Evolutionary conservation across 2,329 filamentous ascomycete genomes (phyloP).

Genomic region (Ophiostoma himal-ulmi): DNA sequence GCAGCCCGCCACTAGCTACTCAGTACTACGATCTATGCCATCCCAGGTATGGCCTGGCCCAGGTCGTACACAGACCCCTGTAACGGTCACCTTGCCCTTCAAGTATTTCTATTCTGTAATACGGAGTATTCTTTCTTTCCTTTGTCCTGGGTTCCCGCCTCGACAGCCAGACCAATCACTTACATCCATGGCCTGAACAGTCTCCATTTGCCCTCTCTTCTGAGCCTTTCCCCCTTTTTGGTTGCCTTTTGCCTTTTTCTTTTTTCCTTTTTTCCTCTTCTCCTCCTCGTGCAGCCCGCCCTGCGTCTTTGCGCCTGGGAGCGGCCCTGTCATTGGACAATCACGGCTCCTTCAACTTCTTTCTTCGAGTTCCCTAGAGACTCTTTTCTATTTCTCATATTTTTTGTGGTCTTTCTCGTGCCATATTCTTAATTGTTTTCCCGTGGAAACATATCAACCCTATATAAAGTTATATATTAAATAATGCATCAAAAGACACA

Average conservation of each 20-base stretch:
- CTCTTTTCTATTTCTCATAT: background rate
- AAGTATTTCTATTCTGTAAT: background rate
- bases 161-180: background rate
- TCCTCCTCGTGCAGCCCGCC: conserved; percentile 10
- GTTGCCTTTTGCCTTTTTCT: background rate
- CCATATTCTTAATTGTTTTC: background rate
- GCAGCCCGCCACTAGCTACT: background rate
- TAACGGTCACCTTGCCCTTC: conserved; percentile 1
- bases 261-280: background rate
- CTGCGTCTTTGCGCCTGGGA: conserved; percentile 14
- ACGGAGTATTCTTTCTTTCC: background rate
- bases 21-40: background rate
- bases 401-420: background rate
- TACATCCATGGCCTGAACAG: background rate
- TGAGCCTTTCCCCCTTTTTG: background rate
- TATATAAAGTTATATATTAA: background rate
- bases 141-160: background rate
- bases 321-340: conserved; percentile 18
- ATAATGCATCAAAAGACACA: background rate
- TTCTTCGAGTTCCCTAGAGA: background rate
- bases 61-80: conserved; percentile 20
- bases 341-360: conserved; percentile 6
- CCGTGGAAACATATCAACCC: background rate
- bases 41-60: conserved; percentile 16
- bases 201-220: too few relatives aligned